A percentile compares a stretch with the other conserved stretches of the same genome.
These are phyloP conservation scores for Aristolochia fimbriata DNA, from an alignment of 164 flowering plant genomes.

Conservation along the genomic window DNA sequence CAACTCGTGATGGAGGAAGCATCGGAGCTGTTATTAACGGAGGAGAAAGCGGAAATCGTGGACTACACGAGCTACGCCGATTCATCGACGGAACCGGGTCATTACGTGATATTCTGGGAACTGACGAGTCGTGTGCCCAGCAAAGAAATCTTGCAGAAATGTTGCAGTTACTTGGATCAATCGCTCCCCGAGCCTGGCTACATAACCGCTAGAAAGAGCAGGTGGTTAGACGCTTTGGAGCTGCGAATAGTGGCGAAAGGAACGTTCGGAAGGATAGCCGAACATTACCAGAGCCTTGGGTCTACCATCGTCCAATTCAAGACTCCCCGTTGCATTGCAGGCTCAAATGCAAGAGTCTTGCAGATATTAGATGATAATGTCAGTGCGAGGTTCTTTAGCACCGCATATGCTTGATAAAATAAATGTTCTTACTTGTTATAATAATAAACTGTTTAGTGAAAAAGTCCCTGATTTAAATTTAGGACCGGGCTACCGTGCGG, in stretches of 20 bases:
- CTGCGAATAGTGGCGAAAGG: slow-evolving; percentile 57
- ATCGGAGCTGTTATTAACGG: slow-evolving; percentile 24
- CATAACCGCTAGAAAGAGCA: slow-evolving; percentile 49
- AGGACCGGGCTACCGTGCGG: too few species aligned
- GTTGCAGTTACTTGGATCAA: slow-evolving; percentile 64
- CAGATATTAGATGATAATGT: slow-evolving; percentile 52
- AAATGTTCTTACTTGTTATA: too few species aligned
- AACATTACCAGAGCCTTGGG: slow-evolving; percentile 52
- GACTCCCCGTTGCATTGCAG: slow-evolving; percentile 64
- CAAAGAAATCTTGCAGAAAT: slow-evolving; percentile 43
- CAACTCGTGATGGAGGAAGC: slow-evolving; percentile 75
- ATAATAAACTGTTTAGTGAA: too few species aligned
- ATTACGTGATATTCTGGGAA: slow-evolving; percentile 85
- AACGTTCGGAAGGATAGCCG: slow-evolving; percentile 61
- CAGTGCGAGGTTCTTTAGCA: slow-evolving; percentile 46
- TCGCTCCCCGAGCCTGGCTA: slow-evolving; percentile 78
- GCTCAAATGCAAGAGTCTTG: slow-evolving; percentile 32
- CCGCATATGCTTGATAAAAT: slow-evolving; percentile 41
- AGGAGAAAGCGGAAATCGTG: slow-evolving; percentile 50
- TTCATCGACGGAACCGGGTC: slow-evolving; percentile 55
- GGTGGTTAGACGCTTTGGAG: slow-evolving; percentile 64
- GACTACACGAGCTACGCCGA: slow-evolving; percentile 78
- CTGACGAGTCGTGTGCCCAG: slow-evolving; percentile 41
- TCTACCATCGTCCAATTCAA: slow-evolving; percentile 75
- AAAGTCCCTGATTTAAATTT: too few species aligned